A percentile compares a stretch with the other conserved stretches of the same genome.
Conservation (phyloP, 2,329 filamentous ascomycete species). For the Clonostachys rhizophaga region DNA sequence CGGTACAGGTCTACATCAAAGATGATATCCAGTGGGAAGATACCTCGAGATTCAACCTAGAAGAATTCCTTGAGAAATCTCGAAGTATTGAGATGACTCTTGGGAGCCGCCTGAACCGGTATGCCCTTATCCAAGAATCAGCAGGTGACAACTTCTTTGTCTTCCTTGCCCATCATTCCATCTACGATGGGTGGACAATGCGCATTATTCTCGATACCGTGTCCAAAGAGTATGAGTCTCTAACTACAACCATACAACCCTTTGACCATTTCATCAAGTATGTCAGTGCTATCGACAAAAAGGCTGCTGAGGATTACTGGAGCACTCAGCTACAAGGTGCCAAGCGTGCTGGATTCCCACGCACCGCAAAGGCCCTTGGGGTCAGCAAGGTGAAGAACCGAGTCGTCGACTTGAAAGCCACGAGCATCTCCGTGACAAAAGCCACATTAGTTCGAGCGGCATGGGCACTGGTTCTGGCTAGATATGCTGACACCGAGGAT, state of each 20-base stretch:
- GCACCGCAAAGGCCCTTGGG: neutral
- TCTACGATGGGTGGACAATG: conserved; percentile 17
- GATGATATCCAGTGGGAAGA: neutral
- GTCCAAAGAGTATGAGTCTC: neutral
- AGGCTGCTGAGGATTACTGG: conserved; percentile 5
- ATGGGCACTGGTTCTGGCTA: conserved; percentile 2
- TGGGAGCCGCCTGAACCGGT: conserved; percentile 1
- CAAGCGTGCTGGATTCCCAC: neutral
- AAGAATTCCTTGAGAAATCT: neutral
- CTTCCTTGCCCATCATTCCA: conserved; percentile 14
- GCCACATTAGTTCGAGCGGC: conserved; percentile 8
- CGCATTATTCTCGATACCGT: conserved; percentile 3
- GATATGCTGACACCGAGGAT: conserved; percentile 8
- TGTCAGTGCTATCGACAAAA: neutral
- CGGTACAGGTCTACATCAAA: conserved; percentile 11
- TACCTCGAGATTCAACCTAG: neutral
- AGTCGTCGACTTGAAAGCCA: neutral
- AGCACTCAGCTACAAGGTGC: conserved; percentile 3
- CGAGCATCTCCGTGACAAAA: conserved; percentile 6
- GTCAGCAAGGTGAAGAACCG: neutral
- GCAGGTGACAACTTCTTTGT: conserved; percentile 8
- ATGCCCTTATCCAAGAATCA: conserved; percentile 10
- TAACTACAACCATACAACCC: neutral
- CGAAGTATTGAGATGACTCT: conserved; percentile 13
- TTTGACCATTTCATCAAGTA: conserved; percentile 5